Evolutionary conservation across 805 yeast species (phyloP), one percentile per base, ranked within the genome.

Genomic region (Candida rishiriensis): DNA sequence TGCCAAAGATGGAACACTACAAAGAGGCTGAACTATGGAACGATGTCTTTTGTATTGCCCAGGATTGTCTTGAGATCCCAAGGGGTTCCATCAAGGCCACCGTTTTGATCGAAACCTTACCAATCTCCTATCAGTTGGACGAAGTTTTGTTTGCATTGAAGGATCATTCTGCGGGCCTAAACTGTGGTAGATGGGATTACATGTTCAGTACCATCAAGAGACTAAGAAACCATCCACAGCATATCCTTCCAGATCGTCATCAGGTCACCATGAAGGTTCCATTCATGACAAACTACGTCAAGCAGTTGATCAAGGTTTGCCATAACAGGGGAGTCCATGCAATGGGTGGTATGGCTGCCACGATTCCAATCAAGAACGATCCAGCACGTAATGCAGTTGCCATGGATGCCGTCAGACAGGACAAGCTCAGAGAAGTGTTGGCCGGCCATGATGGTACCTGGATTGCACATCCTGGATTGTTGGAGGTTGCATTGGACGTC

Each of bases 321-420:
- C 95, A 85, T 63, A 73, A 78, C 56, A 76, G 91, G 68, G 85
- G 83, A 50, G 91, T 85, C 36, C 90, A 85, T 60, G 91, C 91
- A 15, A 83, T 85, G 81, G 93, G 95, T 55, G 95, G 95, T 55
- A 85, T 85, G 95, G 91, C 93, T 52, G 91, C 91, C 4, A 86
- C 84, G 53, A 83, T 85, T 55, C 91, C 93, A 51, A 85, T 85
- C 67, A 85, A 85, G 64, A 72, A 78, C 51, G 89, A 85, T 57
- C 69, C 73, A 30, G 76, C 69, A 47, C 77, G 80, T 49, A 85
- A 85, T 66, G 70, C 71, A 38, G 67, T 70, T 39, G 91, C 90
- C 10, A 76, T 85, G 81, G 79, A 74, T 39, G 83, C 83, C 53
- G 93, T 85, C 42, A 75, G 78, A 52, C 77, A 73, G 62, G 95